Evolutionary conservation across 495 filamentous ascomycete species (phyloP).

Genomic region (Xylaria flabelliformis): DNA sequence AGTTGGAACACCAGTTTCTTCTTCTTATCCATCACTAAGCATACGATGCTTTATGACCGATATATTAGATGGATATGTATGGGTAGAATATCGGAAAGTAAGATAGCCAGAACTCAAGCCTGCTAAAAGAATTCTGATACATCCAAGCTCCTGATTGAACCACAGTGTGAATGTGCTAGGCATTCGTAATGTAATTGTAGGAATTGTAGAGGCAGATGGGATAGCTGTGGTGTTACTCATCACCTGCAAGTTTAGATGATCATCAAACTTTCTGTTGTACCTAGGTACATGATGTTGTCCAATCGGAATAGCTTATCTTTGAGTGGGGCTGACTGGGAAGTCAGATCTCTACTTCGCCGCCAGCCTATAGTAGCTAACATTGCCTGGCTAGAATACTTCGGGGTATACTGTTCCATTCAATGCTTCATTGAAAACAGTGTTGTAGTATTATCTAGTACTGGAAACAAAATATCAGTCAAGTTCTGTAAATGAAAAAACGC

Average conservation of each 20-base stretch:
- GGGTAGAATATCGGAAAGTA: neutral
- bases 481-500: too few relatives aligned
- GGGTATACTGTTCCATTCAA: too few relatives aligned
- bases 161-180: neutral
- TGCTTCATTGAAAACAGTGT: too few relatives aligned
- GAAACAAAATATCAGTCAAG: too few relatives aligned
- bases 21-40: slow-evolving; percentile 42
- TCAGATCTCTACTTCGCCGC: too few relatives aligned
- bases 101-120: neutral
- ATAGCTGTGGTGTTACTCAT: neutral
- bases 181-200: neutral
- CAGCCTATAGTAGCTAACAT: too few relatives aligned
- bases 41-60: neutral
- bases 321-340: neutral
- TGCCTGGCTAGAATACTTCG: too few relatives aligned
- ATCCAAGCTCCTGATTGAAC: neutral
- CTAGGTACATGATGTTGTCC: neutral
- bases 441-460: too few relatives aligned
- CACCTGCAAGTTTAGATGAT: neutral
- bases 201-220: neutral
- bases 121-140: neutral
- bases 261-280: neutral
- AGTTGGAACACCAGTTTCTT: slow-evolving; percentile 50
- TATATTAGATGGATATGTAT: neutral
- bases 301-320: slow-evolving; percentile 7